phyloP scores from a whole-genome alignment of 768 basidiomycete genomes.

The Lyophyllum atratum region DNA sequence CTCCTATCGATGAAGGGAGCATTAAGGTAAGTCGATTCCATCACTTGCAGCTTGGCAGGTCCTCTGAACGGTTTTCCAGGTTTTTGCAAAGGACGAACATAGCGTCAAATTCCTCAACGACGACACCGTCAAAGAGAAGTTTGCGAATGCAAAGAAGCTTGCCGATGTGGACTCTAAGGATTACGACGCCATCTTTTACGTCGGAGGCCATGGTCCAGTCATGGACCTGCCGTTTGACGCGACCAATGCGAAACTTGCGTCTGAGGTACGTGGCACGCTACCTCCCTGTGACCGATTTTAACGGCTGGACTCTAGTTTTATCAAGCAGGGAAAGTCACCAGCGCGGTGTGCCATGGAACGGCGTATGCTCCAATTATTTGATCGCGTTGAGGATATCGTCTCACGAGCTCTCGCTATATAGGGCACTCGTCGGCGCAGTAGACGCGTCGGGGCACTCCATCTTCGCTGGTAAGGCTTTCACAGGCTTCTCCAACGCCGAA shows the following conservation, averaged over 20 bases:
- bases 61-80: conserved; percentile 29
- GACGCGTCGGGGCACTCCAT: conserved; percentile 64
- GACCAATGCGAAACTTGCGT: conserved; percentile 57
- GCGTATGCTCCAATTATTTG: conserved; percentile 43
- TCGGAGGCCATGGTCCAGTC: conserved; percentile 79
- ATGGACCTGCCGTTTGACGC: conserved; percentile 67
- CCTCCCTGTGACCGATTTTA: not conserved
- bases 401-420: conserved; percentile 17
- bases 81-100: conserved; percentile 54
- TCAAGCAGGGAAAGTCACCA: conserved; percentile 60
- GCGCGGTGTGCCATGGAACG: conserved; percentile 83
- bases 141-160: conserved; percentile 61
- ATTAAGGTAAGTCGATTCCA: conserved; percentile 40
- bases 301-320: conserved; percentile 51
- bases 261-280: conserved; percentile 39
- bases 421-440: conserved; percentile 62
- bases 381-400: not conserved
- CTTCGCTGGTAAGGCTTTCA: conserved; percentile 57
- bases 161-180: conserved; percentile 56
- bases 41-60: not conserved
- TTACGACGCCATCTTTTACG: conserved; percentile 77
- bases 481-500: conserved; percentile 75
- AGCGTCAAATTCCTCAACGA: conserved; percentile 62
- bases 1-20: conserved; percentile 64
- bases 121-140: conserved; percentile 47